A percentile compares a stretch with the other conserved stretches of the same genome.
Evolutionary conservation across 768 basidiomycete species (phyloP).

Genomic region (Dentipellis fragilis): DNA sequence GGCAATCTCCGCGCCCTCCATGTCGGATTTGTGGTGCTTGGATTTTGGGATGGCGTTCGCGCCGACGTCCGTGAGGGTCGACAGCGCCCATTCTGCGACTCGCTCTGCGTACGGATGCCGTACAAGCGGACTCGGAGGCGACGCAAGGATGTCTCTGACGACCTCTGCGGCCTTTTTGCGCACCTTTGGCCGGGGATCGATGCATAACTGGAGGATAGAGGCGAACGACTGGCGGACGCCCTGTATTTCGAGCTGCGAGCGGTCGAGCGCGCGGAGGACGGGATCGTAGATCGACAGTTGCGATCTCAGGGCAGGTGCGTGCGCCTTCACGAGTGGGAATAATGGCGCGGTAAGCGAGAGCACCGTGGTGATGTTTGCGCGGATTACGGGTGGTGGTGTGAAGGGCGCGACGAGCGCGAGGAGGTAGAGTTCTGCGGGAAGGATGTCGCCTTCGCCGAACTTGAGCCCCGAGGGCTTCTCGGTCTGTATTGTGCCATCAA

Average conservation of each 20-base stretch:
- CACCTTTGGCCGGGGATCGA: conserved; percentile 91
- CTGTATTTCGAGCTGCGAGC: conserved; percentile 55
- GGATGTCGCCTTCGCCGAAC: conserved; percentile 57
- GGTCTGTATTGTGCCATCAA: conserved; percentile 68
- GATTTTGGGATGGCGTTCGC: conserved; percentile 50
- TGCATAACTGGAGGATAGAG: conserved; percentile 68
- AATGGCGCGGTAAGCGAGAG: conserved; percentile 70
- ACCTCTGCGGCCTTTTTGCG: conserved; percentile 84
- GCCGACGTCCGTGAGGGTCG: conserved; percentile 54
- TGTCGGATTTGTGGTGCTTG: conserved; percentile 45
- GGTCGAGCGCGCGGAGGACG: conserved; percentile 61
- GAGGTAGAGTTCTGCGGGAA: conserved; percentile 81
- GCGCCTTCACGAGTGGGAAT: conserved; percentile 51
- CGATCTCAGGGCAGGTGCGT: conserved; percentile 79
- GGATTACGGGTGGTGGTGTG: conserved; percentile 72
- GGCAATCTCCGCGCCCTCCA: conserved; percentile 58
- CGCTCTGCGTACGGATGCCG: conserved; percentile 81
- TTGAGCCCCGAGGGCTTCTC: conserved; percentile 27
- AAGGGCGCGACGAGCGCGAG: conserved; percentile 69
- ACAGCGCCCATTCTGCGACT: conserved; percentile 71
- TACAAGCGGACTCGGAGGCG: conserved; percentile 66
- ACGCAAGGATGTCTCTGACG: conserved; percentile 63
- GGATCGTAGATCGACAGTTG: conserved; percentile 69
- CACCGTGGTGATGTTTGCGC: conserved; percentile 61
- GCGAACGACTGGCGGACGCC: conserved; percentile 77